Evolutionary conservation across 2,329 filamentous ascomycete genomes (phyloP), one percentile per base, ranked within the genome.

Genomic region (Fusarium globosum): DNA sequence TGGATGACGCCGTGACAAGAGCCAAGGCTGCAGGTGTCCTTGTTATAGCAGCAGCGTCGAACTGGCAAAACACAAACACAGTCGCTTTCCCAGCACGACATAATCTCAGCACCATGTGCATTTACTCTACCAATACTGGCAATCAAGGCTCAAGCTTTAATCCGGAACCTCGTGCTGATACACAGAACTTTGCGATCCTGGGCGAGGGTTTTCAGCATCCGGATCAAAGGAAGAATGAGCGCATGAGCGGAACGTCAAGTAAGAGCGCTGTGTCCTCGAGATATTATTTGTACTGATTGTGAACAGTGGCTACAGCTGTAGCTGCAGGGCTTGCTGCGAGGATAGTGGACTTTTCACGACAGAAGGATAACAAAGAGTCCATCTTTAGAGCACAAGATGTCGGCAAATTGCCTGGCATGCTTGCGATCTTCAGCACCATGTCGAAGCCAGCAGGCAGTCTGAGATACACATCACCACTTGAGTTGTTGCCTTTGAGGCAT

Each of bases 1-100:
- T 62, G 0, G 21, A 59, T 1, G 52, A 46, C 0, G 60, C 60
- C 0, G 35, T 48, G 0, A 48, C 33, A 0, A 62, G 1, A 8
- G 60, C 60, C 1, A 59, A 16, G 1, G 41, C 41, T 0, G 14
- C 33, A 0, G 53, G 41, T 0, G 13, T 41, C 1, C 52, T 62
- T 0, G 14, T 62, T 0, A 9, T 62, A 26, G 60, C 60, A 0
- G 60, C 60, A 6, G 60, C 60, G 0, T 58, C 60, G 0, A 59
- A 62, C 0, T 62, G 60, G 60, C 60, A 59, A 1, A 62, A 62
- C 8, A 39, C 18, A 0, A n/a, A 13, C 4, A 7, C 16, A 0
- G 60, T 62, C 1, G 52, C 60, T 0, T 62, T 33, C 2, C 60
- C 60, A 2, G 60, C 60, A 7, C 60, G 60, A 0, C 60, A 62